phyloP scores from a whole-genome alignment of 768 basidiomycete species.

The Collybia sordida region DNA sequence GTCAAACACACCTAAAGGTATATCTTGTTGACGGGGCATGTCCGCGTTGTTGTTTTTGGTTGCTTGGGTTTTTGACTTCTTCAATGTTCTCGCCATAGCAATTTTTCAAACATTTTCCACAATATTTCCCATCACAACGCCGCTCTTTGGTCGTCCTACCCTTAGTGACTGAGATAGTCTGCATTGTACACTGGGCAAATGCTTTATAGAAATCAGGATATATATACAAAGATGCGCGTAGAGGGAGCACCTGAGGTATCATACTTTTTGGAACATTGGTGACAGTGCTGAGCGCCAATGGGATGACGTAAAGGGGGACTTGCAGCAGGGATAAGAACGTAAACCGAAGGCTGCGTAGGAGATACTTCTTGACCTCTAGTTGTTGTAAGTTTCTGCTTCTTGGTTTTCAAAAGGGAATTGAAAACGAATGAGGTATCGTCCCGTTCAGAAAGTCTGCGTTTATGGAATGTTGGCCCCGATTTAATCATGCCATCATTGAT shows the following conservation, averaged over 20 bases:
- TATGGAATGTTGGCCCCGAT: constrained; percentile 27
- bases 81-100: constrained; percentile 58
- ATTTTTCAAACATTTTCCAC: constrained; percentile 65
- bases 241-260: constrained; percentile 42
- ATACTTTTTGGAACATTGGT: constrained; percentile 70
- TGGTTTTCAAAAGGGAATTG: constrained; percentile 18
- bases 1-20: constrained; percentile 48
- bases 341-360: neutral
- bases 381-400: constrained; percentile 30
- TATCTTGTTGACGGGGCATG: constrained; percentile 32
- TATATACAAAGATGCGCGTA: neutral
- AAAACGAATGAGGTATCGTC: constrained; percentile 21
- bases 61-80: constrained; percentile 30
- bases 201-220: neutral
- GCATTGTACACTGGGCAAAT: constrained; percentile 35
- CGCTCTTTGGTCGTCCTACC: constrained; percentile 25
- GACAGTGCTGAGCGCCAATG: constrained; percentile 57
- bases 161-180: constrained; percentile 15
- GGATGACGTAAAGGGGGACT: constrained; percentile 32
- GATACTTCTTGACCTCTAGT: constrained; percentile 16
- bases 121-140: constrained; percentile 60
- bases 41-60: constrained; percentile 11
- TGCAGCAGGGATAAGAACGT: constrained; percentile 3
- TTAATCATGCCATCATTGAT: constrained; percentile 18
- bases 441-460: constrained; percentile 49